Base-by-base conservation (phyloP, 208 protist species). In the Leishmania lainsoni region DNA sequence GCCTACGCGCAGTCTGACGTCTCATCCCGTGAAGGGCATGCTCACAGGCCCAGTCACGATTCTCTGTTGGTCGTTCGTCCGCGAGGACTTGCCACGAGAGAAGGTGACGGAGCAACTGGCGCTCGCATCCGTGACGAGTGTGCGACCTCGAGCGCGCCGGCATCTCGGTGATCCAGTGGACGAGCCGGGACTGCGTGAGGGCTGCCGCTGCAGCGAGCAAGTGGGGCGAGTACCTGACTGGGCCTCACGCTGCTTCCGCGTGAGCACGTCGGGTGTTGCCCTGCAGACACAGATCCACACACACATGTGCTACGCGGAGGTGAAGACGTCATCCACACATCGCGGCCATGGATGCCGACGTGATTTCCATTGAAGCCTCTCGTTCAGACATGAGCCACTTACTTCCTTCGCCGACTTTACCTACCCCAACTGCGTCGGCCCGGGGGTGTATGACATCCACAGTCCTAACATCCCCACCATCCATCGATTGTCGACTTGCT, bases 361-460 rank as follows among this genome's bases (percentile, higher is more conserved):
- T 96, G 5, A 94, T 98, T 66, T 94, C 91, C 16, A 93, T 98
- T 32, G 95, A 98, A 87, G 92, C 89, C 20, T 89, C 89, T 4
- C 92, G 92, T 78, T 93, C 86, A 16, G 88, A 97, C 79, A 93
- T 95, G 79, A 98, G 79, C 74, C 96, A 22, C 83, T 98, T 29
- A 78, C 84, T 58, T 92, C 87, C 0, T 97, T 97, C 75, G 75
- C 83, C 69, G 85, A 83, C 58, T 94, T 93, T 63, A 78, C 66
- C 56, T 98, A 97, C 75, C 85, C 89, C 0, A 95, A 94, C 76
- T 92, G 93, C 48, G 91, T 98, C 75, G 95, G 94, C 54, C 92
- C 94, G 52, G 95, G 95, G 71, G 91, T 98, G 32, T 98, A 97
- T 79, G 95, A 98, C 85, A 97, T 97, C 69, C 95, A 98, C 86